These are phyloP conservation scores for Carex scoparia DNA, from an alignment of 176 grass and related monocot genomes.

Conservation along the genomic window DNA sequence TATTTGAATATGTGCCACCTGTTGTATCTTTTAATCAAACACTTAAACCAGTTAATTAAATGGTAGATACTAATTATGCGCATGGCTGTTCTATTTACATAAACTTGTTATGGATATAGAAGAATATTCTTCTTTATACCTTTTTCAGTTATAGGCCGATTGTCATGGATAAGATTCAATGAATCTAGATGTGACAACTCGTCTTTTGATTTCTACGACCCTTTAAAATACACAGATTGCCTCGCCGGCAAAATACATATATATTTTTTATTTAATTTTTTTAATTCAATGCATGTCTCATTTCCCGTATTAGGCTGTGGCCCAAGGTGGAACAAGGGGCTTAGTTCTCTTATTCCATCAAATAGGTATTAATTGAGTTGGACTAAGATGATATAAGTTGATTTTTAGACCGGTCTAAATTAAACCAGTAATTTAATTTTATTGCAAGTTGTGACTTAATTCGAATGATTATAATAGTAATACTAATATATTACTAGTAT, in stretches of 20 bases:
- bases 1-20: neutral
- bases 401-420: too few relatives aligned
- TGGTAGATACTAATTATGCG: neutral
- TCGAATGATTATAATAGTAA: too few relatives aligned
- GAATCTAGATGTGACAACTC: slow-evolving; percentile 9
- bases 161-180: slow-evolving; percentile 1
- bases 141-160: neutral
- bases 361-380: too few relatives aligned
- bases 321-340: too few relatives aligned
- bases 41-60: neutral
- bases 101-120: neutral
- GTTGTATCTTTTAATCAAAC: neutral
- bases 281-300: neutral
- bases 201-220: neutral
- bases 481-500: too few relatives aligned
- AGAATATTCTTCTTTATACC: neutral
- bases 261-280: neutral
- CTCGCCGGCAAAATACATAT: neutral
- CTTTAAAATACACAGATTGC: neutral
- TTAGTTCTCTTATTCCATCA: too few relatives aligned
- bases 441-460: too few relatives aligned
- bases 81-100: neutral
- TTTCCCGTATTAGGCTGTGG: too few relatives aligned
- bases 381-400: too few relatives aligned
- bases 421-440: too few relatives aligned